These are phyloP conservation scores for Phaseolus lunatus DNA, from an alignment of 306 rosid species.

Conservation along the genomic window DNA sequence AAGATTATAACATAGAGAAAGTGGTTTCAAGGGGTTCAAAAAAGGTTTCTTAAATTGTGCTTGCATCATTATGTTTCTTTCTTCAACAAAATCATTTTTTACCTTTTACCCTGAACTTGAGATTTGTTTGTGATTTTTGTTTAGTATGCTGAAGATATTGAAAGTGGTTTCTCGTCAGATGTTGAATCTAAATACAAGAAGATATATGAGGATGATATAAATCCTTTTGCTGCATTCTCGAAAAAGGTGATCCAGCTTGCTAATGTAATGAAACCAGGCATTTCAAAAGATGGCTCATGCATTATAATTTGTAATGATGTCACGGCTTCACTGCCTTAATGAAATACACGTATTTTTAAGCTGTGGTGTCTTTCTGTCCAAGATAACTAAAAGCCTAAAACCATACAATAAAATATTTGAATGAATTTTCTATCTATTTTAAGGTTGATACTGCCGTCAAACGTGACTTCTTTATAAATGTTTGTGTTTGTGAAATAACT, in stretches of 20 bases:
- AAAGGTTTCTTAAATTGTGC: slow-evolving; percentile 63
- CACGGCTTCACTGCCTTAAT: slow-evolving; percentile 26
- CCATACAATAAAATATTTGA: background rate
- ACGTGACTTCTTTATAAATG: slow-evolving; percentile 4
- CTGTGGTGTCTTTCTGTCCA: slow-evolving; percentile 15
- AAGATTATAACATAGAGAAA: slow-evolving; percentile 92
- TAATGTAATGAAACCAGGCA: slow-evolving; percentile 35
- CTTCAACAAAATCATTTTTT: background rate
- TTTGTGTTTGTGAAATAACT: slow-evolving; percentile 27
- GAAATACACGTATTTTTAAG: slow-evolving; percentile 17
- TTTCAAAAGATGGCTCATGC: background rate
- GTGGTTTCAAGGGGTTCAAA: slow-evolving; percentile 95
- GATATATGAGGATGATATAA: slow-evolving; percentile 96
- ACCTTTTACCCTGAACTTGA: background rate
- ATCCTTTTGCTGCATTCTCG: slow-evolving; percentile 99
- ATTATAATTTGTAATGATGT: slow-evolving; percentile 32
- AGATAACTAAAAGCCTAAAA: slow-evolving; percentile 16
- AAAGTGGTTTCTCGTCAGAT: slow-evolving; percentile 91
- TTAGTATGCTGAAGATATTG: slow-evolving; percentile 95
- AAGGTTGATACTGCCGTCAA: background rate
- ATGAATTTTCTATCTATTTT: slow-evolving; percentile 24
- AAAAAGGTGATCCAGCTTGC: slow-evolving; percentile 67
- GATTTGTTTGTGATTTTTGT: slow-evolving; percentile 40
- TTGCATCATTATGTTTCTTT: slow-evolving; percentile 14
- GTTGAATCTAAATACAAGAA: slow-evolving; percentile 98